These are phyloP conservation scores for Ceratocystis cacaofunesta DNA, from an alignment of 2,329 filamentous ascomycete genomes.

Conservation along the genomic window DNA sequence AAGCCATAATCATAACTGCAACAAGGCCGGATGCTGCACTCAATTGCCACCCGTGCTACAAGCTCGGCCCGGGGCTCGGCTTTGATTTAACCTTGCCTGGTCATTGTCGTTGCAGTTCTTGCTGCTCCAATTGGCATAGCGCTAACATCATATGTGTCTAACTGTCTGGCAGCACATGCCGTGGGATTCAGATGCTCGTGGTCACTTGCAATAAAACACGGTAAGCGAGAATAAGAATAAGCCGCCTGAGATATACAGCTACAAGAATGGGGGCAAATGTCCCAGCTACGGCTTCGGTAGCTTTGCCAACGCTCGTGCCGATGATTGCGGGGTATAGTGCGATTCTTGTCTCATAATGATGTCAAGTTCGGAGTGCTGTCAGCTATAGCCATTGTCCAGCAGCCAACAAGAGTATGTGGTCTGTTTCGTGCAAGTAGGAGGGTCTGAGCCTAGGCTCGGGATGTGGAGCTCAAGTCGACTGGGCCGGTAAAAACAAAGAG, in stretches of 20 bases:
- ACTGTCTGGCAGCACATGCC: conserved; percentile 40
- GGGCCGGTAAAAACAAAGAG: not conserved
- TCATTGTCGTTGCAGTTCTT: too few species aligned
- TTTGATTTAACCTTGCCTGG: too few species aligned
- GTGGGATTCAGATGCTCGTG: conserved; percentile 36
- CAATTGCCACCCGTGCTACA: too few species aligned
- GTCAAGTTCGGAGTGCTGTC: conserved; percentile 35
- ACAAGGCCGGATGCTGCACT: too few species aligned
- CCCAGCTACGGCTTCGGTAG: conserved; percentile 19
- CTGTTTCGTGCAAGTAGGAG: conserved; percentile 22
- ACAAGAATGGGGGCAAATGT: conserved; percentile 19
- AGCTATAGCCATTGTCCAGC: conserved; percentile 30
- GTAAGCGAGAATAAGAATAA: conserved; percentile 28
- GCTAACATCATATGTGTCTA: conserved; percentile 40
- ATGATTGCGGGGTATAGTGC: conserved; percentile 40
- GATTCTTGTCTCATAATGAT: conserved; percentile 30
- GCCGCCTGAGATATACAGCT: conserved; percentile 41
- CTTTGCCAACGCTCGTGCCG: conserved; percentile 31
- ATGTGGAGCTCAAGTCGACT: not conserved
- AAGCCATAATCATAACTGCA: too few species aligned
- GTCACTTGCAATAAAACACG: conserved; percentile 39
- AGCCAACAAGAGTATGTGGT: conserved; percentile 32
- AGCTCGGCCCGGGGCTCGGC: too few species aligned
- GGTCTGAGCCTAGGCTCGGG: not conserved
- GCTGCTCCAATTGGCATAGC: conserved; percentile 23